Conservation (phyloP, 805 yeast species). For the Grigorovia jiainica region DNA sequence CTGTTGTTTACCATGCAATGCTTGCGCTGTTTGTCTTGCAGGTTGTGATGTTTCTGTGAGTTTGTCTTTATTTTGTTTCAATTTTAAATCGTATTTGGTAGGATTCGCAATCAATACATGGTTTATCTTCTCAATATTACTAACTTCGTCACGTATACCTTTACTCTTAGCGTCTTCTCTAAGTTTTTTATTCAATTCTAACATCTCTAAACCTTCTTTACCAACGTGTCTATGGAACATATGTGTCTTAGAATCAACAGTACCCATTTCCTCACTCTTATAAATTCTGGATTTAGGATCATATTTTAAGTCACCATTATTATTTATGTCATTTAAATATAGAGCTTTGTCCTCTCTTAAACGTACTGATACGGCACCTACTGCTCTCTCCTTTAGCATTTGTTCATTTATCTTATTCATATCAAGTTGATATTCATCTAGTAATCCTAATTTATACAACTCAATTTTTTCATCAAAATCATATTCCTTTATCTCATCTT, state of each 20-base stretch:
- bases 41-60: background rate
- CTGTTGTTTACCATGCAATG: conserved; percentile 17
- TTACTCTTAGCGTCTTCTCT: conserved; percentile 33
- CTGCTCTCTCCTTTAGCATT: conserved; percentile 7
- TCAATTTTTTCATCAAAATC: conserved; percentile 39
- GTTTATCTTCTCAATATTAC: conserved; percentile 16
- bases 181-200: conserved; percentile 40
- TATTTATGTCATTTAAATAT: conserved; percentile 44
- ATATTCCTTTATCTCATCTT: conserved; percentile 12
- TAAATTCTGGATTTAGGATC: conserved; percentile 45
- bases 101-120: conserved; percentile 30
- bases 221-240: conserved; percentile 46
- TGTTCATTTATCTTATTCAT: background rate
- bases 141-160: conserved; percentile 22
- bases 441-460: conserved; percentile 32
- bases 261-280: conserved; percentile 27
- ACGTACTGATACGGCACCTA: conserved; percentile 34
- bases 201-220: conserved; percentile 50
- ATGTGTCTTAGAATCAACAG: conserved; percentile 30
- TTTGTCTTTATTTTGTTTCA: conserved; percentile 6
- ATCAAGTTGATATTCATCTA: conserved; percentile 12
- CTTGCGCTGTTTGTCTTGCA: conserved; percentile 9
- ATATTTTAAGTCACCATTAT: conserved; percentile 37
- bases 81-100: conserved; percentile 23
- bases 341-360: conserved; percentile 72